Percentiles rank a stretch among this genome's conserved stretches.
Evolutionary conservation across 2,329 filamentous ascomycete species (phyloP).

Genomic region (Hypoxylon sp.): DNA sequence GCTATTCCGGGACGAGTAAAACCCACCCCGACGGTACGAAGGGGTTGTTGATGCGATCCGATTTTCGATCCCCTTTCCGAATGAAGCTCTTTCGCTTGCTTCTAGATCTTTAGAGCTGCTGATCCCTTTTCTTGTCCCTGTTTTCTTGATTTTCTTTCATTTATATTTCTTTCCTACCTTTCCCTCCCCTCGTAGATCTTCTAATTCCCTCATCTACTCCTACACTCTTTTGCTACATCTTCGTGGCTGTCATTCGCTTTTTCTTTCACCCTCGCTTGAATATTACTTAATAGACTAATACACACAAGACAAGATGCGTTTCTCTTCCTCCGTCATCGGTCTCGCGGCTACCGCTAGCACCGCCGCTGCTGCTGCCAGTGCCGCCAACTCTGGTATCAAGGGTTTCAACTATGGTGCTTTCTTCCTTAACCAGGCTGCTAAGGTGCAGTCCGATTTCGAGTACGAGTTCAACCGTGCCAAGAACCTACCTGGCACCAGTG

Average conservation of each 20-base stretch:
- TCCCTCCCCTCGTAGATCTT: conserved; percentile 1
- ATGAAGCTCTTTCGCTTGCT: conserved; percentile 23
- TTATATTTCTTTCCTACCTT: conserved; percentile 13
- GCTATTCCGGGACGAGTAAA: conserved; percentile 28
- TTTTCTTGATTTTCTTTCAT: no score
- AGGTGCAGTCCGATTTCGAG: conserved; percentile 44
- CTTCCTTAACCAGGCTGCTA: conserved; percentile 46
- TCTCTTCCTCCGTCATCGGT: conserved; percentile 39
- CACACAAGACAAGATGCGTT: conserved; percentile 42
- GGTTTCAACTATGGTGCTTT: conserved; percentile 49
- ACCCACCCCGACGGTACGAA: conserved; percentile 20
- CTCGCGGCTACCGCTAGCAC: conserved; percentile 40
- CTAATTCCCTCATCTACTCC: conserved; percentile 17
- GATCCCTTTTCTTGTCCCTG: conserved; percentile 35
- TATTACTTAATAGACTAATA: conserved; percentile 27
- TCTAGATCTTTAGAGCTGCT: conserved; percentile 40
- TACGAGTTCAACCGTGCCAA: conserved; percentile 47
- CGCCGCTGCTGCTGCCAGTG: conserved; percentile 35
- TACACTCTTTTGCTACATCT: conserved; percentile 19
- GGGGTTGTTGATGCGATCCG: conserved; percentile 29
- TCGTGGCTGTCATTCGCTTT: conserved; percentile 32
- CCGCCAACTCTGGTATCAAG: conserved; percentile 42
- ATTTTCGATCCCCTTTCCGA: conserved; percentile 37
- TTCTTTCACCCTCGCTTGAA: conserved; percentile 18
- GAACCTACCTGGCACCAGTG: conserved; percentile 42